A percentile compares a stretch with the other conserved stretches of the same genome.
Conservation (phyloP, 345 rosid genomes). For the Chamaenerion angustifolium region DNA sequence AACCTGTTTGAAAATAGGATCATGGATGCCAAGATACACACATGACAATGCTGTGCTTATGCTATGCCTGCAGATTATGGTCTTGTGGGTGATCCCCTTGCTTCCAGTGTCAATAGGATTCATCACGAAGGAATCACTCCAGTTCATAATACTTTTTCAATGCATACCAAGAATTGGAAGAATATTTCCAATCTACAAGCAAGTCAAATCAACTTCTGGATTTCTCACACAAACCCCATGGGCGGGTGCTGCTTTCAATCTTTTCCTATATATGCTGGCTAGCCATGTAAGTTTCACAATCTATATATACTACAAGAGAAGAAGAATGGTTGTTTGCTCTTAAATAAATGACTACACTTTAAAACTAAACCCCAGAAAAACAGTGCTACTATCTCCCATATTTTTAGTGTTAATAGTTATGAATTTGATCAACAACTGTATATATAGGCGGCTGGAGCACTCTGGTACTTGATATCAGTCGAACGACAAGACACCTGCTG, state of each 20-base stretch:
- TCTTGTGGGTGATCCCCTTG: constrained; percentile 21
- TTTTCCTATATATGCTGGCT: constrained; percentile 92
- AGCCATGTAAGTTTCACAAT: constrained; percentile 57
- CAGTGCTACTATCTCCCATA: no score
- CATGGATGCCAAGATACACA: no score
- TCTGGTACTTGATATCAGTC: constrained; percentile 71
- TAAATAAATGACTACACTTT: no score
- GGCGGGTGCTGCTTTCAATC: constrained; percentile 96
- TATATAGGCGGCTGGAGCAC: constrained; percentile 55
- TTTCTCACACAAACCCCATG: constrained; percentile 85
- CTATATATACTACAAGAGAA: no score
- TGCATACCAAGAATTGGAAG: constrained; percentile 67
- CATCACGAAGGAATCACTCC: constrained; percentile 58
- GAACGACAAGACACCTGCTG: constrained; percentile 65
- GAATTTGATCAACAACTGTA: no score
- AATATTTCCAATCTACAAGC: constrained; percentile 63
- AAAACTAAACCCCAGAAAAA: no score
- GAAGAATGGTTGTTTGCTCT: no score
- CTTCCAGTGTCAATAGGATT: constrained; percentile 29
- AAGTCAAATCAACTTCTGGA: constrained; percentile 81
- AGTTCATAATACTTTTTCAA: constrained; percentile 58
- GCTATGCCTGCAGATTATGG: no score
- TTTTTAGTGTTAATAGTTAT: no score
- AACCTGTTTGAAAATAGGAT: no score
- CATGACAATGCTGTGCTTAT: no score